phyloP scores from a whole-genome alignment of 768 basidiomycete species.

The Kondoa malvinella region DNA sequence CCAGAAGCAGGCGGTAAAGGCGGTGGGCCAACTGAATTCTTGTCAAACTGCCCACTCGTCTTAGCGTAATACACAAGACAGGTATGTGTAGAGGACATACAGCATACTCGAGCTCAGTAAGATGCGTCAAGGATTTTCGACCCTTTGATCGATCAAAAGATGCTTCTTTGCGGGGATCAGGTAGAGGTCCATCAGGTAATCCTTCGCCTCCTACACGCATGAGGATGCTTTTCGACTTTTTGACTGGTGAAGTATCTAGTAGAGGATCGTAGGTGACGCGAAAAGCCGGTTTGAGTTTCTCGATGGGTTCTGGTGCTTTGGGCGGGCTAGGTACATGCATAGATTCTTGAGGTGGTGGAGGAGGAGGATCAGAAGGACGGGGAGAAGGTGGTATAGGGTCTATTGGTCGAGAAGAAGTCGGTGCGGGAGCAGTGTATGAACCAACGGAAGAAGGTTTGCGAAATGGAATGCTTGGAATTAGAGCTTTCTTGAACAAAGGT shows the following conservation, averaged over 20 bases:
- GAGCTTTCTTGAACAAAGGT: neutral
- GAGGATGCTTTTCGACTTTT: neutral
- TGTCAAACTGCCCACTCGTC: conserved; percentile 75
- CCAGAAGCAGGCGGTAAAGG: conserved; percentile 44
- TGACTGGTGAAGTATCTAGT: conserved; percentile 10
- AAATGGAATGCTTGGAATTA: neutral
- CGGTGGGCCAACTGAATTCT: conserved; percentile 50
- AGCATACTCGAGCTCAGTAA: neutral
- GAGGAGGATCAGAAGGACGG: no score
- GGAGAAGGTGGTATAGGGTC: no score
- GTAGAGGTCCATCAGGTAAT: neutral
- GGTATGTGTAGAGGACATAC: neutral
- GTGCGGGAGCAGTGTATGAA: no score
- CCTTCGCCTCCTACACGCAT: neutral
- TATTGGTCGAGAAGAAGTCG: no score
- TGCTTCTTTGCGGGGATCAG: neutral
- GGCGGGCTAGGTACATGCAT: no score
- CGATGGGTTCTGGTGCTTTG: neutral
- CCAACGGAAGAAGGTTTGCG: no score
- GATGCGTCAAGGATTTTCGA: neutral
- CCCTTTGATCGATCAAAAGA: neutral
- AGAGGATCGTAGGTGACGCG: conserved; percentile 20
- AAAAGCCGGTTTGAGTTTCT: conserved; percentile 10
- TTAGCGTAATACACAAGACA: no score
- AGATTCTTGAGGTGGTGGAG: no score